phyloP scores from a whole-genome alignment of 345 rosid genomes.

The Abelmoschus esculentus region DNA sequence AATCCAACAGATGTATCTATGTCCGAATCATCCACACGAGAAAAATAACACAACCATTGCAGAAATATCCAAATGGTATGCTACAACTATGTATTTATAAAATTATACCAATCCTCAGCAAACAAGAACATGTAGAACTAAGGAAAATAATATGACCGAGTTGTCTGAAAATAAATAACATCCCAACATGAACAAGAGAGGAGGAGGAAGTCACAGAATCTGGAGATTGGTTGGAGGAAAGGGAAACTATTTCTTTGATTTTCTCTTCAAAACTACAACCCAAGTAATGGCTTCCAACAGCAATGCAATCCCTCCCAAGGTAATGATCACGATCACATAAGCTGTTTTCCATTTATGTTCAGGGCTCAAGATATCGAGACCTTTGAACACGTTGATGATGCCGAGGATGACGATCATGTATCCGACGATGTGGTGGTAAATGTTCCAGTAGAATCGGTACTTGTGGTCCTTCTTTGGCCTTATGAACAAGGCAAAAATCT shows the following conservation, averaged over 20 bases:
- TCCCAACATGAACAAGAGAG: neutral
- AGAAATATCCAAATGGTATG: neutral
- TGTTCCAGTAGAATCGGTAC: constrained; percentile 61
- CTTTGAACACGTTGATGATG: constrained; percentile 66
- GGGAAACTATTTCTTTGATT: constrained; percentile 21
- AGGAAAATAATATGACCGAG: neutral
- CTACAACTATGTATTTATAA: too few species aligned
- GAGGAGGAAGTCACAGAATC: too few species aligned
- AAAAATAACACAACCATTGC: neutral
- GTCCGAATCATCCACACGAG: too few species aligned
- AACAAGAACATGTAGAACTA: neutral
- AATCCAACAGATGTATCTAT: neutral
- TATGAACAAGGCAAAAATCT: constrained; percentile 68
- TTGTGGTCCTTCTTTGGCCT: constrained; percentile 89
- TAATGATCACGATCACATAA: constrained; percentile 35
- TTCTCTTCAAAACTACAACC: constrained; percentile 57
- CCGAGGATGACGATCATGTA: constrained; percentile 52
- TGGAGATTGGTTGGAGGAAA: too few species aligned
- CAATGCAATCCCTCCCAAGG: constrained; percentile 50
- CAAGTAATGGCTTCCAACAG: constrained; percentile 67
- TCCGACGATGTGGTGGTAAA: constrained; percentile 73
- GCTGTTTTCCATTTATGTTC: constrained; percentile 43
- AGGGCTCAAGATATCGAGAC: constrained; percentile 55
- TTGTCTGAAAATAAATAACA: constrained; percentile 2
- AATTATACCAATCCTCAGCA: neutral